Base-by-base conservation (phyloP, 2,329 filamentous ascomycete species). In the Niveomyces coronatus region DNA sequence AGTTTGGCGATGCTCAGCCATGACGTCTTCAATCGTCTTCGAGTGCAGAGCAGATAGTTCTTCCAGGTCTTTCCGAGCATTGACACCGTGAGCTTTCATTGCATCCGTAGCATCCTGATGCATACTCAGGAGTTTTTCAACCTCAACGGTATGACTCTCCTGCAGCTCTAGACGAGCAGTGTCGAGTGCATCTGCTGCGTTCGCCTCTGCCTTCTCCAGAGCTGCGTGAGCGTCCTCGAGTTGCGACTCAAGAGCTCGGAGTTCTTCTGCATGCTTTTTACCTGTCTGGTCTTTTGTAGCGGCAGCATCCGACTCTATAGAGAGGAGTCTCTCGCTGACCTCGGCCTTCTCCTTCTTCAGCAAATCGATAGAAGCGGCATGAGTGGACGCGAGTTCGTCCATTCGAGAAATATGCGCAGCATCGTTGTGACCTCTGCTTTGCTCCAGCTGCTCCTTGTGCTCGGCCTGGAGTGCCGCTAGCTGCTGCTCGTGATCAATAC, bases 151-250 rank as follows among this genome's bases (percentile, higher is more conserved):
- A 51, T 69, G 61, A 49, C 59, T 61, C 24, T 61, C 55, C 44
- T 69, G 58, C 27, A 69, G 60, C 15, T 68, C 63, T 13, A 60
- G 56, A 53, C 62, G 67, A 27, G 63, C 57, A 23, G 56, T 53
- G 37, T 71, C 65, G 14, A 70, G 52, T 11, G 66, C 64, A 29
- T 68, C 58, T 8, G 60, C 56, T 47, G 64, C 63, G 34, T 60
- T 54, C 0, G 56, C 53, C 34, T 67, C 61, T 6, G 66, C 54
- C 45, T 65, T 61, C 47, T 68, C 62, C 7, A 74, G 52, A 44
- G 73, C 68, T 9, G 55, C 54, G 35, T 65, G 68, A 26, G 58
- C 45, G 9, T 53, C 49, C 28, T 63, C 59, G 9, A 62, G 50
- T 29, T 61, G 50, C 7, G 52, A 40, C 37, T 56, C 56, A 31